These are phyloP conservation scores for Linderniella brevidens DNA, from an alignment of 257 asterid species.

Conservation along the genomic window DNA sequence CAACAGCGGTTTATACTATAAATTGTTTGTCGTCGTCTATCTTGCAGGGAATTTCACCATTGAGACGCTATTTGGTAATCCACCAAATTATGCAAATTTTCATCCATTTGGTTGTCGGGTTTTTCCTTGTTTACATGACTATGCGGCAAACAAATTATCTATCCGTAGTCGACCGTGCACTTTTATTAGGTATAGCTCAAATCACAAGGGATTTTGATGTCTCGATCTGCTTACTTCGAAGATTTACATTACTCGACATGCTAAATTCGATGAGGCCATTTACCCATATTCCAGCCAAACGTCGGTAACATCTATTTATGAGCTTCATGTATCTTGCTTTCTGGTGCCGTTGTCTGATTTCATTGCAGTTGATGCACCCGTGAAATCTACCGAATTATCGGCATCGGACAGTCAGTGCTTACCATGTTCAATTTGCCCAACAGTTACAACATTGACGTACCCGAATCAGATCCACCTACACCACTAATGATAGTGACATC, in stretches of 20 bases:
- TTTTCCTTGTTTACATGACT: background rate
- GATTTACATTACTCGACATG: background rate
- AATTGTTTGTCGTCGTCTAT: background rate
- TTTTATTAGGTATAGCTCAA: too few species aligned
- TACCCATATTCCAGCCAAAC: background rate
- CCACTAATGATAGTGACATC: background rate
- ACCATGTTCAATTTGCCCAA: background rate
- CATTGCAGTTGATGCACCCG: background rate
- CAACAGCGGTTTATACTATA: background rate
- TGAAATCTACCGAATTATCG: background rate
- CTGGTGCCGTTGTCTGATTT: background rate
- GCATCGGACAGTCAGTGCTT: background rate
- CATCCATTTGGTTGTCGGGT: conserved; percentile 1
- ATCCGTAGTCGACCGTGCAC: background rate
- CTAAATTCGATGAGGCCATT: background rate
- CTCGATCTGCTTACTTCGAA: too few species aligned
- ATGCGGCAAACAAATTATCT: background rate
- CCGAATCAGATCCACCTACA: background rate
- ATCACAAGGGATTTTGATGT: too few species aligned
- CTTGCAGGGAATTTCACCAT: background rate
- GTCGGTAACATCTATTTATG: background rate
- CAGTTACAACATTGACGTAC: background rate
- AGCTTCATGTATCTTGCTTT: background rate
- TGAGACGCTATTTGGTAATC: background rate
- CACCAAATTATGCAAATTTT: background rate